Evolutionary conservation across 148 eudicot genomes (phyloP), one percentile per base, ranked within the genome.

Genomic region (Talinum fruticosum): DNA sequence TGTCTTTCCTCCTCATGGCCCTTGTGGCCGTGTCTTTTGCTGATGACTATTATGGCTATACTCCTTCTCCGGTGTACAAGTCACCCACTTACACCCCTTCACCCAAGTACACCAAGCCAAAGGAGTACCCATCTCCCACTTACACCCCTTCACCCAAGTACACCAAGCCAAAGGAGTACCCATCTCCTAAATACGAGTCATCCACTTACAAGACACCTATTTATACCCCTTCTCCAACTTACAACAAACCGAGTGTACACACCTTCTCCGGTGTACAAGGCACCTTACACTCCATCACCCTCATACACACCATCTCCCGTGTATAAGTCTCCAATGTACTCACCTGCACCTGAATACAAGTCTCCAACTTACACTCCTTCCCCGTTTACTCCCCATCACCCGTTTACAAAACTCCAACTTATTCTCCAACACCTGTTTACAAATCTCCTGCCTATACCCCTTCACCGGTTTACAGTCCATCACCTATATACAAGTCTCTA

Each of bases 11-110:
- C 24, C 61, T 76, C 29, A 3, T 66, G 18, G 8, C 78, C 3
- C n/a, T 76, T 24, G 61, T 76, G 29, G 71, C 61, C 1, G 23
- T 65, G 37, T 28, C 78, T 28, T 65, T 38, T 28, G 78, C 78
- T 6, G 44, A 18, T 41, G 78, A 76, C 33, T 74, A n/a, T 10
- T 29, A 66, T 66, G 23, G 71, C 8, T 76, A 76, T 28, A 75
- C 18, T 44, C 72, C 78, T 19, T 5, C 41, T 19, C 79, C 79
- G 0, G 32, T 29, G 1, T 76, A 76, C 19, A 66, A 66, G 33
- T 15, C 65, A 1, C 72, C 79, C 0, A 5, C n/a, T n/a, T n/a
- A n/a, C n/a, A n/a, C n/a, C n/a, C n/a, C n/a, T n/a, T n/a, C n/a
- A n/a, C n/a, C n/a, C n/a, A n/a, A n/a, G n/a, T n/a, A n/a, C n/a